Base-by-base conservation (phyloP, 2,329 filamentous ascomycete genomes). In the Colletotrichum coccodes region DNA sequence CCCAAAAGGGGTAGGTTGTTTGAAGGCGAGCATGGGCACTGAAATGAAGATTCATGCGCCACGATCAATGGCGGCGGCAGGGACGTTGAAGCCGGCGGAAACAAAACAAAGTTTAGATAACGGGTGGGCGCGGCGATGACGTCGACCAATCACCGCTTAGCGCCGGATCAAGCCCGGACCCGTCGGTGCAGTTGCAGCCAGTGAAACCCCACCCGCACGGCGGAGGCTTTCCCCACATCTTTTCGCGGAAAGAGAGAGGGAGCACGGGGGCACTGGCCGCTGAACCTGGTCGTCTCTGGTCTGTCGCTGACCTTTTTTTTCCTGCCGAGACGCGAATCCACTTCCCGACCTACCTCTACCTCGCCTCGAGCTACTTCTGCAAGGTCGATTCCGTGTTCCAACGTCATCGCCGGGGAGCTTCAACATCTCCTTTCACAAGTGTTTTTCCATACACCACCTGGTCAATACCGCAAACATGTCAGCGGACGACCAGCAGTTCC, bases 401-500 rank as follows among this genome's bases (percentile, higher is more conserved):
- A 36, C 60, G 23, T 56, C 40, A 66, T 26, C 34, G 23, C 30
- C 28, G 23, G 3, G 38, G 62, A 36, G 44, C 50, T 36, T 36
- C 64, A 52, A 40, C 36, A 32, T 53, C 46, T 32, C 46, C 46
- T 40, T 34, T 42, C 32, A 11, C 16, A 16, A 23, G 40, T 14
- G 44, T 38, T 26, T 46, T 18, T 46, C 21, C 36, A 52, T 30
- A 52, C 26, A 60, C 21, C 53, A 57, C 18, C 63, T 46, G 38
- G 23, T 47, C 38, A 42, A 36, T 9, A 49, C 21, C 61, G 66
- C 60, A 80, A 87, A 76, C 73, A 95, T 95, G 93, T 91, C 92
- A 73, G 90, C 89, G 77, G 92, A 95, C 78, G 92, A 94, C 77
- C 90, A 94, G 82, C 90, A 92, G 75, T 92, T 95, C 77, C 83